Evolutionary conservation across 306 rosid species (phyloP).

Genomic region (Acacia acuminata): DNA sequence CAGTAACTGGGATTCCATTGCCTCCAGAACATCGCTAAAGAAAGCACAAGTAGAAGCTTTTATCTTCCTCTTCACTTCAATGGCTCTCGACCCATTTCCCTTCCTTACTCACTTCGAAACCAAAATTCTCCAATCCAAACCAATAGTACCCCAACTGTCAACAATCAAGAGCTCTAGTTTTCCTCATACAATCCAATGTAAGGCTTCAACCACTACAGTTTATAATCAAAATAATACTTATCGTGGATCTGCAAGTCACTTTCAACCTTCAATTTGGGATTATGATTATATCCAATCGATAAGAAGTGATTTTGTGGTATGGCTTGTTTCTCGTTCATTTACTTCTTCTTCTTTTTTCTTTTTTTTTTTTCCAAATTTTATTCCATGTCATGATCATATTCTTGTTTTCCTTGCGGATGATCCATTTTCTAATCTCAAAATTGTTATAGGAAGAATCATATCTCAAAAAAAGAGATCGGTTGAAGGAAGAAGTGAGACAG

Average conservation of each 20-base stretch:
- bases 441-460: conserved; percentile 2
- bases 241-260: not conserved
- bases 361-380: not conserved
- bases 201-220: not conserved
- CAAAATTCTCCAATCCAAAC: not conserved
- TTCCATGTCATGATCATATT: not conserved
- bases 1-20: too few species aligned
- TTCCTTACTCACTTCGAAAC: not conserved
- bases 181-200: not conserved
- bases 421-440: not conserved
- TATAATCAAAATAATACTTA: not conserved
- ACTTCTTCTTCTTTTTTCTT: too few species aligned
- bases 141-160: not conserved
- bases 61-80: not conserved
- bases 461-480: not conserved
- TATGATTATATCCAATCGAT: not conserved
- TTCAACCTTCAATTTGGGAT: not conserved
- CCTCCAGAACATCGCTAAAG: too few species aligned
- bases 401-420: too few species aligned
- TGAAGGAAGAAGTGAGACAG: conserved; percentile 16
- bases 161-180: not conserved
- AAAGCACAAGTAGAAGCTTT: too few species aligned
- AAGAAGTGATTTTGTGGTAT: not conserved
- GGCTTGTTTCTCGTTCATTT: not conserved
- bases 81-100: not conserved